Evolutionary conservation across 805 yeast genomes (phyloP).

Genomic region (Kazachstania viticola): DNA sequence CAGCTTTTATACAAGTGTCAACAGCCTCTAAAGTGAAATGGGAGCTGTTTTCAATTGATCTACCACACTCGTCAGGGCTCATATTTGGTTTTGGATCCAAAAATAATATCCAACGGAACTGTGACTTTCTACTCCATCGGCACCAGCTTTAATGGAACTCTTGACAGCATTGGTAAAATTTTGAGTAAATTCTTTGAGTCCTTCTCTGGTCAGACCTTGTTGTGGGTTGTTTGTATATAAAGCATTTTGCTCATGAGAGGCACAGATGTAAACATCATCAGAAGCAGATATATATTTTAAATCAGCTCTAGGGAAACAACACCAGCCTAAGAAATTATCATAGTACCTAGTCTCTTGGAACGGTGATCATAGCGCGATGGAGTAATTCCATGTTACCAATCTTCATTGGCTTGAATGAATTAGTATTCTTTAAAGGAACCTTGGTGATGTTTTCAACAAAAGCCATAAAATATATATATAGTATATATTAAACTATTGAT

Average conservation of each 20-base stretch:
- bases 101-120: slow-evolving; percentile 56
- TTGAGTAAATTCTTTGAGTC: slow-evolving; percentile 29
- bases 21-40: slow-evolving; percentile 35
- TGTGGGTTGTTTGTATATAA: slow-evolving; percentile 20
- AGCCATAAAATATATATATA: too few relatives aligned
- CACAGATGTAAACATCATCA: too few relatives aligned
- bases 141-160: slow-evolving; percentile 25
- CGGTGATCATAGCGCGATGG: too few relatives aligned
- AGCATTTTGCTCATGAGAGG: slow-evolving; percentile 27
- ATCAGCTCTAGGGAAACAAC: too few relatives aligned
- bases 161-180: slow-evolving; percentile 36
- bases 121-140: slow-evolving; percentile 57
- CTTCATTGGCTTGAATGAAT: too few relatives aligned
- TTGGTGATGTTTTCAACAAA: too few relatives aligned
- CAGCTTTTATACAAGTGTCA: slow-evolving; percentile 36
- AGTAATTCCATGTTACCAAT: too few relatives aligned
- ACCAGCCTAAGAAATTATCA: too few relatives aligned
- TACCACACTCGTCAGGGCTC: slow-evolving; percentile 43
- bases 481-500: too few relatives aligned
- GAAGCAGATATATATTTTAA: too few relatives aligned
- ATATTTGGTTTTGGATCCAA: slow-evolving; percentile 36
- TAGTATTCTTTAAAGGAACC: too few relatives aligned
- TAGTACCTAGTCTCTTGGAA: too few relatives aligned
- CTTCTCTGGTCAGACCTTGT: slow-evolving; percentile 21
- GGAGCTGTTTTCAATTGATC: slow-evolving; percentile 38